A percentile compares a stretch with the other conserved stretches of the same genome.
These are phyloP conservation scores for Harringtonia aguacate DNA, from an alignment of 2,329 filamentous ascomycete genomes.

Conservation along the genomic window DNA sequence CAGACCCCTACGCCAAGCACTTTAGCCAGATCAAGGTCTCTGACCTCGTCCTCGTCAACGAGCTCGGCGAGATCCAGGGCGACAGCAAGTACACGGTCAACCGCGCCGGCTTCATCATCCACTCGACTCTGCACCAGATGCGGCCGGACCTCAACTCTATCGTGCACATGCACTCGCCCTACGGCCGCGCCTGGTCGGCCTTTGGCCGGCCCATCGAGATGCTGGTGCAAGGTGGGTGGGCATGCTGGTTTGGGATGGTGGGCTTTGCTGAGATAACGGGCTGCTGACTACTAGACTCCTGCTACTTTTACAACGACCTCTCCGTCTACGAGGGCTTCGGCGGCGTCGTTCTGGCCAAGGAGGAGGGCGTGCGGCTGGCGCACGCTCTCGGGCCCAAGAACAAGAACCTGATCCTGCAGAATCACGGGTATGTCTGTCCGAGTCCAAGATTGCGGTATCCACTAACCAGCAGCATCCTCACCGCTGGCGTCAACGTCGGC, in stretches of 20 bases:
- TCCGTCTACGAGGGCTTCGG: conserved; percentile 46
- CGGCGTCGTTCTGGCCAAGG: conserved; percentile 44
- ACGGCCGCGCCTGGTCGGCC: conserved; percentile 55
- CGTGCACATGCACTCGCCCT: conserved; percentile 54
- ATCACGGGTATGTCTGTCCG: no score
- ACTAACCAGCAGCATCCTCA: no score
- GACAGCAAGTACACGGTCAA: conserved; percentile 43
- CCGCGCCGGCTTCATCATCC: conserved; percentile 59
- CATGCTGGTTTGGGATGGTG: no score
- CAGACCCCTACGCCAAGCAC: conserved; percentile 45
- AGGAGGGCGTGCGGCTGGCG: conserved; percentile 44
- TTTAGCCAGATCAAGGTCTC: conserved; percentile 44
- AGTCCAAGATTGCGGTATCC: no score
- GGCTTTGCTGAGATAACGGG: no score
- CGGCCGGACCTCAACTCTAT: conserved; percentile 56
- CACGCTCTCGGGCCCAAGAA: conserved; percentile 36
- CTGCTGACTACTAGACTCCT: no score
- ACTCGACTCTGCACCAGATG: conserved; percentile 54
- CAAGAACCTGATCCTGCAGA: conserved; percentile 43
- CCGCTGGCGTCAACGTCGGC: conserved; percentile 48
- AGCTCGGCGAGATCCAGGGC: no score
- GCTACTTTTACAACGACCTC: conserved; percentile 44
- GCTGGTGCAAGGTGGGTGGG: no score
- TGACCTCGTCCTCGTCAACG: conserved; percentile 51
- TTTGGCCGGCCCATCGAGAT: conserved; percentile 57